Base-by-base conservation (phyloP, 768 basidiomycete genomes). In the Thelephora ganbajun region DNA sequence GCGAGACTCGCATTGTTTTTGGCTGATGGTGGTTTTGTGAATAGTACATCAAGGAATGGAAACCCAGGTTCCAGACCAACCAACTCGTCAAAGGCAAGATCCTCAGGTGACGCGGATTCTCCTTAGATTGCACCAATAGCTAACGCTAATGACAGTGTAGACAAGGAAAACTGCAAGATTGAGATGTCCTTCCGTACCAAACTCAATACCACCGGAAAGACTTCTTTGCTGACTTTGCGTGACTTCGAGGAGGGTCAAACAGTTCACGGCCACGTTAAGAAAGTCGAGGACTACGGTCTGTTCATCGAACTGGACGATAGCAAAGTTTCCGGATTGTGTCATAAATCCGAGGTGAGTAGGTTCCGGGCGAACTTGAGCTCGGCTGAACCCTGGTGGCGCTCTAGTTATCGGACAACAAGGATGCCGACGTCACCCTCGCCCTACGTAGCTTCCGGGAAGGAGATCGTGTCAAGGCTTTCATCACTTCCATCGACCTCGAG, bases 11-110 rank as follows among this genome's bases (percentile, higher is more conserved):
- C 11, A 2, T 1, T 19, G 1, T 11, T 2, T 3, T 48, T 20
- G 34, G 14, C 46, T 43, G 33, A 43, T 11, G 26, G 2, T 7
- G 7, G 33, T 6, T 22, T 43, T 48, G 48, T 51, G 55, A n/a
- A 18, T 50, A 96, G 89, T 98, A 77, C 63, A 76, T 97, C 57
- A 96, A 97, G 64, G 93, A 97, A 35, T 99, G 94, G 94, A 84
- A 93, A 65, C 68, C 72, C 22, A 76, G 72, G 18, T 97, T 97
- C 62, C 65, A 73, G 51, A 65, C 73, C 35, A 80, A 87, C 55
- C 90, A 97, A 56, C 61, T 97, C 2, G 89, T 96, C 11, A 83
- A 80, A 53, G 94, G 93, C 44, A 78, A 86, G 45, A 77, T 98
- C 57, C 63, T 87, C 35, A 81, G 75, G 86, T 89, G 56, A n/a